phyloP scores from a whole-genome alignment of 83 land plant genomes.

The Thuja plicata region DNA sequence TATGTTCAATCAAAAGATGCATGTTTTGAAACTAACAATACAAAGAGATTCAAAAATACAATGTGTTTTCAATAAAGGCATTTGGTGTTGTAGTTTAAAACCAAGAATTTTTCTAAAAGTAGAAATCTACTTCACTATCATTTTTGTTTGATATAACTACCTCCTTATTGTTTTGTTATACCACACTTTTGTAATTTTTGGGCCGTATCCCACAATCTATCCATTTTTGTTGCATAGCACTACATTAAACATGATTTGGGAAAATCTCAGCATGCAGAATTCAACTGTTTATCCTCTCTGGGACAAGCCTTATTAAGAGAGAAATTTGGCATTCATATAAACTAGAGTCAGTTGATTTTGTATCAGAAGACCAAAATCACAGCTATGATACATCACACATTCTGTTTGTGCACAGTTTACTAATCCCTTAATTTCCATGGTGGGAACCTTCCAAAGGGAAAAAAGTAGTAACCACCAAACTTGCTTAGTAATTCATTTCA shows the following conservation, averaged over 20 bases:
- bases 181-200: not conserved
- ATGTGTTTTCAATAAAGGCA: not conserved
- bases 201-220: not conserved
- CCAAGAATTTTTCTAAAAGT: not conserved
- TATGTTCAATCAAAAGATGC: not conserved
- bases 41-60: not conserved
- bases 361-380: too few relatives aligned
- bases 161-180: not conserved
- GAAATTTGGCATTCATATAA: too few relatives aligned
- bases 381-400: too few relatives aligned
- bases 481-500: not conserved
- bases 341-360: too few relatives aligned
- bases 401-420: too few relatives aligned
- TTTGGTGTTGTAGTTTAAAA: not conserved
- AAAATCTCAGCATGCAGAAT: not conserved
- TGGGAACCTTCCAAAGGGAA: too few relatives aligned
- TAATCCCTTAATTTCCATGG: too few relatives aligned
- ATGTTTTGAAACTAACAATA: not conserved
- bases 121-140: not conserved
- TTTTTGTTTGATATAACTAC: not conserved
- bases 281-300: too few relatives aligned
- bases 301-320: too few relatives aligned
- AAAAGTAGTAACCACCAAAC: too few relatives aligned
- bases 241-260: not conserved
- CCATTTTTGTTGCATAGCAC: not conserved